Base-by-base conservation (phyloP, 352 stramenopile genomes). In the Pythium sp. region DNA sequence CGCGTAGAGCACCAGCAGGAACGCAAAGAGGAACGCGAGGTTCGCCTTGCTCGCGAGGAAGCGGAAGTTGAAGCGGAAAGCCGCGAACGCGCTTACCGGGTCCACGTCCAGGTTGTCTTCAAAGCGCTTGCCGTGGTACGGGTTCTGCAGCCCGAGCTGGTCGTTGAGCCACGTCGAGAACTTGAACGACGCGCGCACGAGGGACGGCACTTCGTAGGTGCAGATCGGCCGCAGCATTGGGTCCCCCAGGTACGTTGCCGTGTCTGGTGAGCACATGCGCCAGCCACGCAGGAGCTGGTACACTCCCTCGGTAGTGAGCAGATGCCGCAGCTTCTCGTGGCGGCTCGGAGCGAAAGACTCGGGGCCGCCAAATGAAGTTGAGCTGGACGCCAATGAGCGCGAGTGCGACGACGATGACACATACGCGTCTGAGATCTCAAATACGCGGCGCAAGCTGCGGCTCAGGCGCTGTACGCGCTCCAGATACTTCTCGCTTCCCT, bases 1-100 rank as follows among this genome's bases (percentile, higher is more conserved):
- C 66, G 84, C 68, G 65, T 94, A 94, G 11, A 93, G 54, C 47
- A 93, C 58, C 26, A 88, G 63, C 20, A 93, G 34, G 12, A 93
- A 81, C 24, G 65, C 72, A 6, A 68, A 60, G 15, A 96, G 75
- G 51, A 85, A 91, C 49, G 73, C 76, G 46, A 96, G 80, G 75
- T 96, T 96, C n/a, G 86, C 73, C 66, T 91, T 94, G 78, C 82
- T 93, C 34, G 88, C 88, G 49, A 96, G 78, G 71, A 94, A 96
- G 69, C 88, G 88, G 58, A 96, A 80, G 74, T 96, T 93, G 74
- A 94, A 92, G 30, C 85, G 86, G 71, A 96, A 96, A 8, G 53
- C 43, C 4, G 65, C 68, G 59, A 72, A 74, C 18, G 53, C 71
- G 18, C 61, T 59, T 9, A 60, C 58, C 30, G 84, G 72, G 57